phyloP scores from a whole-genome alignment of 164 flowering plant species.

The Chloranthus sessilifolius region DNA sequence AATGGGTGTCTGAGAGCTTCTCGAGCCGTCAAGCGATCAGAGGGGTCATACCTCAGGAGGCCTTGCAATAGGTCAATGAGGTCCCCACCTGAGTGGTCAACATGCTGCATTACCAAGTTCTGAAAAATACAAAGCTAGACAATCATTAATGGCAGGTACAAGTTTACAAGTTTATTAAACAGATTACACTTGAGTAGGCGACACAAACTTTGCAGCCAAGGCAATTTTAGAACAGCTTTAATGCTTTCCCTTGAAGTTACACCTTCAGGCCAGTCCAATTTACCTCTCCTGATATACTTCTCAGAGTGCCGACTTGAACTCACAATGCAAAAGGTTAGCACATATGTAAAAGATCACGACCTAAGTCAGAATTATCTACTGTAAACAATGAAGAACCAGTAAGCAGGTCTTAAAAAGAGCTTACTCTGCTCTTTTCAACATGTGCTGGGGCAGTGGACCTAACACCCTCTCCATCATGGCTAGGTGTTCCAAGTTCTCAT shows the following conservation, averaged over 20 bases:
- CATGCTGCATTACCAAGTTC: constrained; percentile 67
- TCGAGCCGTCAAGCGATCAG: constrained; percentile 44
- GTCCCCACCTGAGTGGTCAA: constrained; percentile 63
- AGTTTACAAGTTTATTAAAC: too few species aligned
- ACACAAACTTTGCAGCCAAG: constrained; percentile 68
- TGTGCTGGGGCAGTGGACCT: constrained; percentile 61
- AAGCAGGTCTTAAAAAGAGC: constrained; percentile 9
- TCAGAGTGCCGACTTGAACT: constrained; percentile 55
- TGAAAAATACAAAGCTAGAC: too few species aligned
- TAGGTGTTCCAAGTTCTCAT: constrained; percentile 70
- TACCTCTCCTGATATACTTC: constrained; percentile 60
- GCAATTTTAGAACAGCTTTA: constrained; percentile 52
- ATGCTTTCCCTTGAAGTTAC: constrained; percentile 71
- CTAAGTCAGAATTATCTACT: too few species aligned
- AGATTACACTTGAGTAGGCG: too few species aligned
- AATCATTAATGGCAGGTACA: too few species aligned
- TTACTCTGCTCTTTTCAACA: constrained; percentile 62
- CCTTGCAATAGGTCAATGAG: constrained; percentile 62
- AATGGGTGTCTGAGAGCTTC: constrained; percentile 72
- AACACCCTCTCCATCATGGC: constrained; percentile 86
- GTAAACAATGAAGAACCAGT: background rate
- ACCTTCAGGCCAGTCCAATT: constrained; percentile 73
- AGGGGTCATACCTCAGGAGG: constrained; percentile 59
- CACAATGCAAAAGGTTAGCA: background rate
- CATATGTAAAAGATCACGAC: too few species aligned